Conservation (phyloP, 371 early-diverging fungal genomes). For the Sanchytrium tribonematis region DNA sequence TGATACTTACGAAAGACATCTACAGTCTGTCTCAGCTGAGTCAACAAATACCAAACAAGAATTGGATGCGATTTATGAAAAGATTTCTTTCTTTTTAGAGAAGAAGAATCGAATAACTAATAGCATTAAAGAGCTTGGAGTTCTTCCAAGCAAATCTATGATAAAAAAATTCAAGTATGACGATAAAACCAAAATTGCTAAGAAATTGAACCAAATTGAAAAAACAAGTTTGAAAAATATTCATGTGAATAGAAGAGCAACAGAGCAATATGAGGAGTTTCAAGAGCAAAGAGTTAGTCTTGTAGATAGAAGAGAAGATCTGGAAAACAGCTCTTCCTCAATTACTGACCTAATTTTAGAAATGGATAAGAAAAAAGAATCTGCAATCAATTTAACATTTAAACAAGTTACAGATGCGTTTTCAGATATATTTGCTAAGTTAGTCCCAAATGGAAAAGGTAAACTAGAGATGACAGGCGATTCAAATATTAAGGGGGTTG, state of each 20-base stretch:
- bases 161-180: neutral
- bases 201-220: constrained; percentile 44
- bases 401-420: constrained; percentile 65
- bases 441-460: constrained; percentile 69
- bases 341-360: constrained; percentile 58
- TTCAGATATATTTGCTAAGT: constrained; percentile 50
- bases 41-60: neutral
- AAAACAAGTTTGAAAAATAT: constrained; percentile 53
- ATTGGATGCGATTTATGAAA: neutral
- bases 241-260: constrained; percentile 91
- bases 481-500: constrained; percentile 7
- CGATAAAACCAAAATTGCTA: constrained; percentile 18
- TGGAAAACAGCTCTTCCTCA: constrained; percentile 31
- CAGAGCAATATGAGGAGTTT: constrained; percentile 78
- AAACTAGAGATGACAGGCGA: constrained; percentile 49
- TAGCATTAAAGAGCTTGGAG: neutral
- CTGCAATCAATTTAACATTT: constrained; percentile 83
- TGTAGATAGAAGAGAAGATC: constrained; percentile 43
- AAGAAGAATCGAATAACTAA: neutral
- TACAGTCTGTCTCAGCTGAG: neutral
- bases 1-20: neutral
- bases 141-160: neutral
- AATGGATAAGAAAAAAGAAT: constrained; percentile 79
- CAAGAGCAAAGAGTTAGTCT: constrained; percentile 61
- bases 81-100: neutral